These are phyloP conservation scores for Athelia sp. DNA, from an alignment of 1,284 basidiomycete species.

Conservation along the genomic window DNA sequence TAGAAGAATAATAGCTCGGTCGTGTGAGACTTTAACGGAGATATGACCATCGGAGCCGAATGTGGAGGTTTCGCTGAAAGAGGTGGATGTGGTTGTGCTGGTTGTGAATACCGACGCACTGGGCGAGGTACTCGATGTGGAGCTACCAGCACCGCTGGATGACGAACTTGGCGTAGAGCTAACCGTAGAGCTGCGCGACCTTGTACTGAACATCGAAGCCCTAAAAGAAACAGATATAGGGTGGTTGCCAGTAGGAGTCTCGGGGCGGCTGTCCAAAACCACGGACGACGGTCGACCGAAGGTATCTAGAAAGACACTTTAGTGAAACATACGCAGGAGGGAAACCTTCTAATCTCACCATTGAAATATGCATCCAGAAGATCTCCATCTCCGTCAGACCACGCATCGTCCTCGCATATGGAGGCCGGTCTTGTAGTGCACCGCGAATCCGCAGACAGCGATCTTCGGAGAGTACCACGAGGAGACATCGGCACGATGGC, in stretches of 20 bases:
- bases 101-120: slow-evolving; percentile 20
- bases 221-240: slow-evolving; percentile 2
- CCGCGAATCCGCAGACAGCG: slow-evolving; percentile 16
- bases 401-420: slow-evolving; percentile 27
- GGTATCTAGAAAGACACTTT: slow-evolving; percentile 24
- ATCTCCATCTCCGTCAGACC: slow-evolving; percentile 39
- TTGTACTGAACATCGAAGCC: slow-evolving; percentile 1
- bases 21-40: slow-evolving; percentile 60
- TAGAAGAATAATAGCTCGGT: slow-evolving; percentile 57
- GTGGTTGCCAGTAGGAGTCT: slow-evolving; percentile 19
- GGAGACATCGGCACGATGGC: slow-evolving; percentile 16
- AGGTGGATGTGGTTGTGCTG: slow-evolving; percentile 15
- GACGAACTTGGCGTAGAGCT: slow-evolving; percentile 9
- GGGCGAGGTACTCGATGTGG: slow-evolving; percentile 17
- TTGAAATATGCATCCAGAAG: slow-evolving; percentile 42
- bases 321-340: not conserved
- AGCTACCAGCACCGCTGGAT: slow-evolving; percentile 23
- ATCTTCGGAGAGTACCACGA: slow-evolving; percentile 9
- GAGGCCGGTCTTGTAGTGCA: slow-evolving; percentile 9
- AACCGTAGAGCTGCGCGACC: slow-evolving; percentile 14
- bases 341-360: slow-evolving; percentile 27
- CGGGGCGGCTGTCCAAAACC: slow-evolving; percentile 20
- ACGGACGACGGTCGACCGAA: slow-evolving; percentile 31
- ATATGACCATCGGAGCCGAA: slow-evolving; percentile 26
- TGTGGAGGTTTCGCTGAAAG: slow-evolving; percentile 13